Conservation (phyloP, 1,284 basidiomycete genomes). For the Malassezia sympodialis region DNA sequence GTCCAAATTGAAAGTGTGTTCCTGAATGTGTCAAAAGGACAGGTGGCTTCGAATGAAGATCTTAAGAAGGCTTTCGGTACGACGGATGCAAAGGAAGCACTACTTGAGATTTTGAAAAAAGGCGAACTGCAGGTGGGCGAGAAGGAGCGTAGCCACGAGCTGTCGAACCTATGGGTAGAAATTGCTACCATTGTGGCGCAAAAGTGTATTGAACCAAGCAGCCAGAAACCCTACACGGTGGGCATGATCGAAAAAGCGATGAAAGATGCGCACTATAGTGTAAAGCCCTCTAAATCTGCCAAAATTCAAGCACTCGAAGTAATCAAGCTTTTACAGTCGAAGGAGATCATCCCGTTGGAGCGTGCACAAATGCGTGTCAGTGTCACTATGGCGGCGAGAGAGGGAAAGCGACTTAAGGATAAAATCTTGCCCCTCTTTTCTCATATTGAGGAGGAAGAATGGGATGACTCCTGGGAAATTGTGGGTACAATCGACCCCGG, state of each 20-base stretch:
- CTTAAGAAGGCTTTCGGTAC: constrained; percentile 83
- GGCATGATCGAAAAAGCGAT: constrained; percentile 98
- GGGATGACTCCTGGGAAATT: constrained; percentile 71
- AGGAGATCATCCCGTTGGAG: constrained; percentile 76
- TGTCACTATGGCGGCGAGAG: constrained; percentile 65
- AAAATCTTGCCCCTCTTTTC: constrained; percentile 65
- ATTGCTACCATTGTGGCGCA: constrained; percentile 88
- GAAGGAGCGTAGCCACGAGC: constrained; percentile 85
- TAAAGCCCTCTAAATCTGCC: constrained; percentile 75
- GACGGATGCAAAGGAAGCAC: constrained; percentile 61
- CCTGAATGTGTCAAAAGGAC: constrained; percentile 90
- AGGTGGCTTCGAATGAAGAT: constrained; percentile 77
- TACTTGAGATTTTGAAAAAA: constrained; percentile 88
- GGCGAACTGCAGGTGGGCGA: constrained; percentile 95
- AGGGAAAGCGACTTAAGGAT: constrained; percentile 64
- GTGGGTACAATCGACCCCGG: constrained; percentile 82
- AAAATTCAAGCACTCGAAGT: constrained; percentile 82
- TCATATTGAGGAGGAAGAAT: constrained; percentile 74
- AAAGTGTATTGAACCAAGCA: constrained; percentile 85
- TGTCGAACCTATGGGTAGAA: constrained; percentile 72
- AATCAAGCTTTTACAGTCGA: constrained; percentile 63
- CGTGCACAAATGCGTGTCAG: constrained; percentile 84
- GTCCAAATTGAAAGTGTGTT: constrained; percentile 95
- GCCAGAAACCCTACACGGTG: constrained; percentile 79
- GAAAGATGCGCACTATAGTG: constrained; percentile 82